phyloP scores from a whole-genome alignment of 495 filamentous ascomycete species.

The Tuber melanosporum region DNA sequence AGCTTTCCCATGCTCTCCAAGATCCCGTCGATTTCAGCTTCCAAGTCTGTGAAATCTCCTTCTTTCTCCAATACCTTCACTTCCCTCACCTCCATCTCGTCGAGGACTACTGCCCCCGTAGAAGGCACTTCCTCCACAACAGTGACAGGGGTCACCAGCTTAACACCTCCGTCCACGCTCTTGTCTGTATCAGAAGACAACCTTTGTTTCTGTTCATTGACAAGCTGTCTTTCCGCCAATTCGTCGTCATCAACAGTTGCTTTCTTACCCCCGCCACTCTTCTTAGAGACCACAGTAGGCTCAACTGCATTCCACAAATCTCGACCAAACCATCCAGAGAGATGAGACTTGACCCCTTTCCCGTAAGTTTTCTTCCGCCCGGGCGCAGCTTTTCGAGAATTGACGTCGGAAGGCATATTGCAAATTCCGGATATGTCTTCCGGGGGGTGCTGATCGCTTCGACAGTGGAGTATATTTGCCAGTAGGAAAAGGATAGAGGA shows the following conservation, averaged over 20 bases:
- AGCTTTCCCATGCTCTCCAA: conserved; percentile 21
- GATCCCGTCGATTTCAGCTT: conserved; percentile 28
- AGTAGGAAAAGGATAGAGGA: conserved; percentile 9
- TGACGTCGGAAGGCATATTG: conserved; percentile 21
- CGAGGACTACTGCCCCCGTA: not conserved
- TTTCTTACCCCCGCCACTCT: conserved; percentile 6
- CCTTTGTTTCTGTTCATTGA: conserved; percentile 18
- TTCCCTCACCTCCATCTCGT: conserved; percentile 7
- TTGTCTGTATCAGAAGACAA: conserved; percentile 5
- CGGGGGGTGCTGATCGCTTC: not conserved
- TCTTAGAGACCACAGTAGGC: conserved; percentile 9
- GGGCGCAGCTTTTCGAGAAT: conserved; percentile 13
- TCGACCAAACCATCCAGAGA: conserved; percentile 35
- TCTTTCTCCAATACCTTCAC: conserved; percentile 17
- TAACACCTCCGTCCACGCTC: conserved; percentile 6
- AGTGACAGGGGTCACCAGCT: not conserved
- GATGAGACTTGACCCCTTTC: conserved; percentile 36
- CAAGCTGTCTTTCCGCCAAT: conserved; percentile 17
- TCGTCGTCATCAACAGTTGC: conserved; percentile 19
- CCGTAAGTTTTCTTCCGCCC: conserved; percentile 39
- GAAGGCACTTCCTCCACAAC: not conserved
- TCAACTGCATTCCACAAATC: conserved; percentile 36
- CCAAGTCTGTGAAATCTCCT: conserved; percentile 12
- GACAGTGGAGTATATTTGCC: not conserved
- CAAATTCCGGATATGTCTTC: not conserved